These are phyloP conservation scores for Penicillium manginii DNA, from an alignment of 495 filamentous ascomycete genomes.

Conservation along the genomic window DNA sequence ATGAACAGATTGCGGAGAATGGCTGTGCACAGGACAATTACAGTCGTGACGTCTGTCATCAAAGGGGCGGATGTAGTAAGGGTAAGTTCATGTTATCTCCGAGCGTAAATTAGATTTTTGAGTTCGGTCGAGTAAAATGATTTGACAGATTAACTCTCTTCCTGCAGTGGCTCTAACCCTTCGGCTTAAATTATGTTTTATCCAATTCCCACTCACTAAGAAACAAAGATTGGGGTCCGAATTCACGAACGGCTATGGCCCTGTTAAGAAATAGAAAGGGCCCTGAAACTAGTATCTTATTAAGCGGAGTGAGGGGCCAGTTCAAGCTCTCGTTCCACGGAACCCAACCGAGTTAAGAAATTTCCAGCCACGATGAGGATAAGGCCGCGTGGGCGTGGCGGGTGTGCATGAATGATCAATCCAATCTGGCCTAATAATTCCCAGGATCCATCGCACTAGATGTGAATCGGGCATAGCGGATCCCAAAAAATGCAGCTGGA, in stretches of 20 bases:
- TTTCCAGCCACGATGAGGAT: conserved; percentile 2
- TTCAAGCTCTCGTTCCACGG: not conserved
- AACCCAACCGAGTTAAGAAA: not conserved
- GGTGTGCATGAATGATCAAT: not conserved
- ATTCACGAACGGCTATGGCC: not conserved
- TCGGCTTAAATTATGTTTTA: no score
- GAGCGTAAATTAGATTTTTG: not conserved
- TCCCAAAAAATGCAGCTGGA: not conserved
- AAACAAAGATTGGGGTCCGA: not conserved
- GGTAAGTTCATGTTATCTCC: no score
- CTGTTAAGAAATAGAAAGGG: not conserved
- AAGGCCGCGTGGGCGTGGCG: conserved; percentile 6
- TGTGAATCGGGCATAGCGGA: conserved; percentile 9
- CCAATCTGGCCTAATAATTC: conserved; percentile 1
- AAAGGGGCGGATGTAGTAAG: not conserved
- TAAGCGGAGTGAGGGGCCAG: not conserved
- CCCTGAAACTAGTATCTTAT: not conserved
- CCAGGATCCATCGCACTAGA: conserved; percentile 23
- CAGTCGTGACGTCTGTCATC: not conserved
- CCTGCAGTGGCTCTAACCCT: no score
- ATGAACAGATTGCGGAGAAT: conserved; percentile 1
- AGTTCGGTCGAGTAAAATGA: not conserved
- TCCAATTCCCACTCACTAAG: not conserved
- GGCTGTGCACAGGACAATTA: not conserved
- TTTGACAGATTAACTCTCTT: not conserved